Evolutionary conservation across 2,329 filamentous ascomycete genomes (phyloP).

Genomic region (Colletotrichum neosansevieriae): DNA sequence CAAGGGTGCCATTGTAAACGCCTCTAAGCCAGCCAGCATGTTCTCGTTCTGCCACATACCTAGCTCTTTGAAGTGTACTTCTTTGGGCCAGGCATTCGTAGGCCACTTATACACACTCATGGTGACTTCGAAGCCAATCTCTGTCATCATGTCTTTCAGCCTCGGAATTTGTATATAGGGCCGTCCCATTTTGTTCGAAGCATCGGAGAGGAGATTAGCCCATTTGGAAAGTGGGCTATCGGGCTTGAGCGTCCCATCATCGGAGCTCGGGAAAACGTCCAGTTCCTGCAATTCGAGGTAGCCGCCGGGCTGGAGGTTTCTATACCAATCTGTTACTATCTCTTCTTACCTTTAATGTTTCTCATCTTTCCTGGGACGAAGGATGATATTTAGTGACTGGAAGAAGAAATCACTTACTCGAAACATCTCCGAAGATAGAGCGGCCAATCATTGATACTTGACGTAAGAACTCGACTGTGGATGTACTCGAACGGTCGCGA

Average conservation of each 20-base stretch:
- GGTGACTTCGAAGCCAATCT: constrained; percentile 49
- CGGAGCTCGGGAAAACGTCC: constrained; percentile 6
- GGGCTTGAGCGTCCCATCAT: constrained; percentile 42
- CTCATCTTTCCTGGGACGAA: too few species aligned
- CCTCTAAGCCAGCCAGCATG: constrained; percentile 49
- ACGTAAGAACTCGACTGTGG: constrained; percentile 48
- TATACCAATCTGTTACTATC: too few species aligned
- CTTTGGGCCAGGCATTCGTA: constrained; percentile 51
- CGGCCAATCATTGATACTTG: constrained; percentile 54
- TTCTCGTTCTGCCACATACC: constrained; percentile 50
- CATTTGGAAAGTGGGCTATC: constrained; percentile 48
- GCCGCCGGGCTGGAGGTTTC: constrained; percentile 53
- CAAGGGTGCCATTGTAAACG: constrained; percentile 51
- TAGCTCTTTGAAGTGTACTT: constrained; percentile 49
- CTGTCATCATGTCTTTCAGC: background rate
- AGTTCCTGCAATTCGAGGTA: constrained; percentile 52
- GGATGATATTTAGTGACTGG: background rate
- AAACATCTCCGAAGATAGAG: background rate
- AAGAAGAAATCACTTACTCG: background rate
- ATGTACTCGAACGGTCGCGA: constrained; percentile 49
- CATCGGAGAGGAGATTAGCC: constrained; percentile 51
- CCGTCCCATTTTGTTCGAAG: background rate
- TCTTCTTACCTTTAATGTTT: too few species aligned
- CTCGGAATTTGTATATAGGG: background rate
- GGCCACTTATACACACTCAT: constrained; percentile 49